phyloP scores from a whole-genome alignment of 768 basidiomycete genomes.

The Mycena rebaudengoi region DNA sequence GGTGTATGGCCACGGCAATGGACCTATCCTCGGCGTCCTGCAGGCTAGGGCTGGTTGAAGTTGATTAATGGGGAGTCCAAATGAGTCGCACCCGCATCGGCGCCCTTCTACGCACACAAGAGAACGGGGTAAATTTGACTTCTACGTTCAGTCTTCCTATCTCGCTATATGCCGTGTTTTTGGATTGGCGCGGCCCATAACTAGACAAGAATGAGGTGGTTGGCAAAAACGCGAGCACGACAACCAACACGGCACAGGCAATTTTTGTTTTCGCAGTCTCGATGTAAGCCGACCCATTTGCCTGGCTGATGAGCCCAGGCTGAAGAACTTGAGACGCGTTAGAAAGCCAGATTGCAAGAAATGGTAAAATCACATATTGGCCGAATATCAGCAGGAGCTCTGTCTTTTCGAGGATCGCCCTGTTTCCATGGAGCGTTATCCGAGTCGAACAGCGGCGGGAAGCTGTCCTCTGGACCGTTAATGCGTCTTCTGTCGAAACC shows the following conservation, averaged over 20 bases:
- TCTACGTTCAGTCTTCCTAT: slow-evolving; percentile 92
- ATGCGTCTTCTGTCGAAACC: slow-evolving; percentile 91
- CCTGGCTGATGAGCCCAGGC: slow-evolving; percentile 89
- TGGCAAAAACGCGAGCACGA: neutral
- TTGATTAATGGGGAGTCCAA: slow-evolving; percentile 11
- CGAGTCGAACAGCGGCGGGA: slow-evolving; percentile 65
- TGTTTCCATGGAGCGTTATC: slow-evolving; percentile 45
- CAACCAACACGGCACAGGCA: slow-evolving; percentile 91
- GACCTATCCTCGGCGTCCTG: slow-evolving; percentile 96
- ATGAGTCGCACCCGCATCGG: slow-evolving; percentile 79
- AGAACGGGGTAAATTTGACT: slow-evolving; percentile 96
- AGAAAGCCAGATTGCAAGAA: slow-evolving; percentile 3
- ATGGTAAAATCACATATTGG: slow-evolving; percentile 86
- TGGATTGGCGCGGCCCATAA: slow-evolving; percentile 88
- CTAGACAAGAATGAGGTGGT: slow-evolving; percentile 44
- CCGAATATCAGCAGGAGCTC: slow-evolving; percentile 72
- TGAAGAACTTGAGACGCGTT: slow-evolving; percentile 71
- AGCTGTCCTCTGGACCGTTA: slow-evolving; percentile 90
- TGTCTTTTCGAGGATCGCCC: slow-evolving; percentile 55
- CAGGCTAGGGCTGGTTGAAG: slow-evolving; percentile 30
- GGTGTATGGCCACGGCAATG: slow-evolving; percentile 83
- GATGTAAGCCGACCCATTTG: slow-evolving; percentile 96
- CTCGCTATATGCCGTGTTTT: slow-evolving; percentile 83
- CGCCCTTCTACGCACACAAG: slow-evolving; percentile 77
- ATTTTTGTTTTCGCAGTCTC: slow-evolving; percentile 93